Percentiles rank a stretch among this genome's conserved stretches.
Conservation (phyloP, 305 asterid genomes). For the Fraxinus dipetala region DNA sequence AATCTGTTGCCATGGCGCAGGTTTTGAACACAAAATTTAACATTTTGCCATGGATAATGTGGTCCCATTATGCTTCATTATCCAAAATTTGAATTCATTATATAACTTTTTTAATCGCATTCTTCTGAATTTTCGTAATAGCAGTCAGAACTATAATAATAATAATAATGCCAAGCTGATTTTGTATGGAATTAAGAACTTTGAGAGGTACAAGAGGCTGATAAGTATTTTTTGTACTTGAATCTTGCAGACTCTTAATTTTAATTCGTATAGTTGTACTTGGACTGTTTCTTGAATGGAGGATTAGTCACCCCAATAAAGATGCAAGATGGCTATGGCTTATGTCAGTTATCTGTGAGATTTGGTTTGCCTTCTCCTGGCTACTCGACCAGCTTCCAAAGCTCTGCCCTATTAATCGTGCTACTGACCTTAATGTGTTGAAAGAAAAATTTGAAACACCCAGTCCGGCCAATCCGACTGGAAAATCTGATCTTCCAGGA, state of each 20-base stretch:
- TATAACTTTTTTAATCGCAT: not conserved
- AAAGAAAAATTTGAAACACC: slow-evolving; percentile 31
- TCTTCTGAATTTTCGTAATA: not conserved
- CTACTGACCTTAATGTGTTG: slow-evolving; percentile 29
- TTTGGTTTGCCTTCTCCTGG: slow-evolving; percentile 39
- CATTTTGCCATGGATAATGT: not conserved
- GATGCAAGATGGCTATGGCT: slow-evolving; percentile 34
- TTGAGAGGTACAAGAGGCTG: not conserved
- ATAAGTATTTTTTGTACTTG: not conserved
- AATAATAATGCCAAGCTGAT: not conserved
- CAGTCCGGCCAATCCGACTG: slow-evolving; percentile 24
- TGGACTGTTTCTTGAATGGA: slow-evolving; percentile 25
- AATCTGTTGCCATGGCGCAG: not conserved
- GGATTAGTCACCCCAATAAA: slow-evolving; percentile 26
- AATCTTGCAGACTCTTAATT: slow-evolving; percentile 27
- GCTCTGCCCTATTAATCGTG: slow-evolving; percentile 31
- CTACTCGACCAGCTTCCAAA: slow-evolving; percentile 32
- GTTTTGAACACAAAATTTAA: not conserved
- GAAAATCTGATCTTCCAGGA: slow-evolving; percentile 34
- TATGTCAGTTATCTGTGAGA: slow-evolving; percentile 31
- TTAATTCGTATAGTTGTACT: slow-evolving; percentile 29
- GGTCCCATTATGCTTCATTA: not conserved
- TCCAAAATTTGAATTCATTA: not conserved
- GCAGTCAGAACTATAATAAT: not conserved
- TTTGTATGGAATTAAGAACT: not conserved